Base-by-base conservation (phyloP, 495 filamentous ascomycete species). In the Aspergillus nanangensis region DNA sequence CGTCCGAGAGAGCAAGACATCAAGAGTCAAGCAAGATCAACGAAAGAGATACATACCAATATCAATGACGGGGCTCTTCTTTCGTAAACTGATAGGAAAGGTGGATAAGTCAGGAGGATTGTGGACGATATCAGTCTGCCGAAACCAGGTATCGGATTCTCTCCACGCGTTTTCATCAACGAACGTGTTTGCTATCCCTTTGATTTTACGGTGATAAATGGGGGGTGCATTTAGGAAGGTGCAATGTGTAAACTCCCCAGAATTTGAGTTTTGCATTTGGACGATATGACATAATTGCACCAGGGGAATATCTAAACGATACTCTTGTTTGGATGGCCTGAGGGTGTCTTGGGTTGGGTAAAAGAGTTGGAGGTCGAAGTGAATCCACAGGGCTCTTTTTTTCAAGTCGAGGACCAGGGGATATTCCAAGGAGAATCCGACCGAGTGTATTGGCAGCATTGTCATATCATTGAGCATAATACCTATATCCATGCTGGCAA, bases 111-210 rank as follows among this genome's bases (percentile, higher is more conserved):
- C 53, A 20, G 56, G 38, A 0, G 67, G 63, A 45, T 78, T 62
- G 40, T 76, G 72, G 3, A 77, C 70, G 35, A 96, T 78, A 25
- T 86, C 74, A 0, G 88, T 88, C 42, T 86, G 84, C 11, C 93
- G 75, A 32, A 73, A 79, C 90, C 90, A 97, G 8, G 76, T 63
- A 51, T 90, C 81, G 18, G 66, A 65, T 11, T 85, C 80, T 23
- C 58, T 71, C 90, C 90, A 96, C 27, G 22, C 62, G 11, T 41
- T 63, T 0, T 58, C 47, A 8, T 59, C 60, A 11, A 66, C 72
- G 41, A 78, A 72, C 0, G 66, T 68, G 21, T 38, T 48, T 2
- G 34, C 51, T 13, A 63, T 54, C 22, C 81, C 56, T 1, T 63
- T 53, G 5, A 74, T 59, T 48, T 80, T 80, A 46, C 76, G 71